Evolutionary conservation across 176 grass and related monocot species (phyloP), one percentile per base, ranked within the genome.

Genomic region (Triticum timopheevii): DNA sequence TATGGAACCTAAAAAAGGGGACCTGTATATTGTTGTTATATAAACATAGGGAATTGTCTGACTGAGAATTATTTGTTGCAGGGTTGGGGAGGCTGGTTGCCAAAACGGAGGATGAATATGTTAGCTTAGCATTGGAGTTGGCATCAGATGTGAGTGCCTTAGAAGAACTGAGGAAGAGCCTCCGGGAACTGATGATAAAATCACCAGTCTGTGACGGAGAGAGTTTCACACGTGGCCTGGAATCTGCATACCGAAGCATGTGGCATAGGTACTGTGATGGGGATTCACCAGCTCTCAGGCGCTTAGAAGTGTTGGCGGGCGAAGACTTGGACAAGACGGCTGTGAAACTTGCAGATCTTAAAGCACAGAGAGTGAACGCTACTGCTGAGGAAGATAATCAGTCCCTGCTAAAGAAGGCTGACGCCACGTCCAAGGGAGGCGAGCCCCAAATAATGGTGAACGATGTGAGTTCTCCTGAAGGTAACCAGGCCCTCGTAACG

Each of bases 231-330:
- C 82, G 77, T 0, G 92, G 94, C 61, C 88, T 99, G 70, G 97
- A 99, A 92, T 95, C 94, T 79, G 85, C 92, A 42, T 99, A 96
- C 85, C 90, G 94, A 68, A 87, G 86, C 79, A 99, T 99, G 94
- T 99, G 97, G 97, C 86, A 33, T 56, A 92, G 90, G 62, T 99
- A 96, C 80, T 99, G 97, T 84, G 44, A 76, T 36, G 92, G 85
- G 15, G 94, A 96, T 76, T 77, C 83, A 23, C 94, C 97, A 39
- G 90, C 97, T 17, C 89, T 89, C 13, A 94, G 27, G 80, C 82
- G 89, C n/a, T 52, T 93, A 56, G 90, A 96, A 58, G 45, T 92
- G 63, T 83, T 94, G 63, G 65, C 79, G 47, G 86, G 66, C 35
- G 82, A 82, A 65, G 77, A 77, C n/a, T 90, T 82, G 30, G 80